Base-by-base conservation (phyloP, 2,329 filamentous ascomycete species). In the Basipetospora chlamydospora region DNA sequence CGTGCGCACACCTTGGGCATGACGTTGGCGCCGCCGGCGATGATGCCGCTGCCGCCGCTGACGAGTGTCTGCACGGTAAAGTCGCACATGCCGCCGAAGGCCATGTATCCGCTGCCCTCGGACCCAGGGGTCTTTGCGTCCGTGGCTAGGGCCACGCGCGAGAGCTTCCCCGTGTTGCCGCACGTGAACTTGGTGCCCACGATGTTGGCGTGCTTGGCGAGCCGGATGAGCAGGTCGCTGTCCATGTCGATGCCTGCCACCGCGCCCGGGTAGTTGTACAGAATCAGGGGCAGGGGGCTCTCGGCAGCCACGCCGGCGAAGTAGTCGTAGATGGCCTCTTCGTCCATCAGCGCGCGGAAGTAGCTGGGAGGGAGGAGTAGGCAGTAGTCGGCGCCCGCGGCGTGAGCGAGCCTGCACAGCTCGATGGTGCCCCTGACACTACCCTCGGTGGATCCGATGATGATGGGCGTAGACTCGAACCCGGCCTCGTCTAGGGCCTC, bases 261-360 rank as follows among this genome's bases (percentile, higher is more conserved):
- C 34, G 83, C 85, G 35, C 83, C 84, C 1, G 85, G 85, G 62
- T 90, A 93, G 65, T 92, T 93, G 71, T 93, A 93, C 33, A 93
- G 63, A 44, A 92, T 71, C 38, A 93, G 56, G n/a, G 83, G 82
- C 7, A 90, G 60, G 5, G 82, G 78, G 35, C 77, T 82, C 26
- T 57, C 66, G 54, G 88, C 80, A 33, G 85, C 85, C 5, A 93
- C 81, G 39, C 70, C 67, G 38, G 64, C 70, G 61, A 79, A 87
- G 63, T 80, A 87, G 47, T 79, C 70, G 50, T 77, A 70, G 40
- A 92, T 66, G 41, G 80, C 70, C 35, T 75, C 68, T 47, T 87
- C 80, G 52, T 82, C 79, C 56, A 83, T 77, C 46, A 80, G 77
- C 36, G 70, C 69, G 39, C 80, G 77, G 68, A 86, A 93, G 64